phyloP scores from a whole-genome alignment of 1,139 yeast species.

The Kurtzmaniella quercitrusa region DNA sequence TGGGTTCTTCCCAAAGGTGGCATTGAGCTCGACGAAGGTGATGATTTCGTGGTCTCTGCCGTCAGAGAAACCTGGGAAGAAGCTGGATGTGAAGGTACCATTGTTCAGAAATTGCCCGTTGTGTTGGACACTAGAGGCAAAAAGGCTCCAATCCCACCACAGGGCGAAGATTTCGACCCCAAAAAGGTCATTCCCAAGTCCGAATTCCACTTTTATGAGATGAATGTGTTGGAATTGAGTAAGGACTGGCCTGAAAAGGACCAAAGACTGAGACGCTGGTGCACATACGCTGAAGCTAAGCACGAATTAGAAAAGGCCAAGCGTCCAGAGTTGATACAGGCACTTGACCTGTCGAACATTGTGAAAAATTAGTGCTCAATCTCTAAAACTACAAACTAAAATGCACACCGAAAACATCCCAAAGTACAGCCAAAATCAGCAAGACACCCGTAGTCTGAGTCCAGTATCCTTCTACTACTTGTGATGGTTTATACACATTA shows the following conservation, averaged over 20 bases:
- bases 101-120: slow-evolving; percentile 52
- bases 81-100: slow-evolving; percentile 77
- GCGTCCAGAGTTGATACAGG: slow-evolving; percentile 66
- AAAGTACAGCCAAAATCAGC: no score
- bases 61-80: slow-evolving; percentile 97
- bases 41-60: slow-evolving; percentile 54
- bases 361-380: slow-evolving; percentile 20
- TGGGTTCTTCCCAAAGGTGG: slow-evolving; percentile 98
- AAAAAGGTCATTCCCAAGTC: slow-evolving; percentile 51
- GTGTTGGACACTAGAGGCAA: slow-evolving; percentile 68
- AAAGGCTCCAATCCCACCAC: slow-evolving; percentile 44
- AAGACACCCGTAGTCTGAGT: no score
- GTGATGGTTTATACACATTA: no score
- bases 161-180: slow-evolving; percentile 39
- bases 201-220: slow-evolving; percentile 82
- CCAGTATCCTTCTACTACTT: no score
- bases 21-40: slow-evolving; percentile 77
- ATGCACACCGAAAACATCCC: no score
- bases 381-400: no score
- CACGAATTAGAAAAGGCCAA: slow-evolving; percentile 55
- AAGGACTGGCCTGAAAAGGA: slow-evolving; percentile 71
- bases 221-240: slow-evolving; percentile 54
- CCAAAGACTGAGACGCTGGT: slow-evolving; percentile 69
- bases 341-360: slow-evolving; percentile 53
- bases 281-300: slow-evolving; percentile 66